Base-by-base conservation (phyloP, 768 basidiomycete species). In the Tricholoma saponaceum region DNA sequence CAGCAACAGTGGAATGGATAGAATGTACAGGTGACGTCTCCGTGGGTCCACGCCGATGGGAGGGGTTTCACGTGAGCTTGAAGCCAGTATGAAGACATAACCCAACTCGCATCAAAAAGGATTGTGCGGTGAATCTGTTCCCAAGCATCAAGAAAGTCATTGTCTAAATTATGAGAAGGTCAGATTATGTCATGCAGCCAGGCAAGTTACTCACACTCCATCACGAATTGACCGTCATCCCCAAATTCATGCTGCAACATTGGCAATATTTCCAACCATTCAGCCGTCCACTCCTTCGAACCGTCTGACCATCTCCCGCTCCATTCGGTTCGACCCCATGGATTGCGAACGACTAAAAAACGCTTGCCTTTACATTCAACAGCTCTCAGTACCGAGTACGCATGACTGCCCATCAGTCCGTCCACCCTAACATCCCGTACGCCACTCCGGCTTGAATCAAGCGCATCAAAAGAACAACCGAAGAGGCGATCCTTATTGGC, bases 401-500 rank as follows among this genome's bases (percentile, higher is more conserved):
- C 78, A 62, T 79, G 78, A 25, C 63, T 64, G 35, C 71, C 70
- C 22, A 70, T 65, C 18, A 74, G 63, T 41, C 73, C 73, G 50
- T 67, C 66, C n/a, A 71, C 66, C 20, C 60, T 69, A 32, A 62
- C 62, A 13, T 63, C 62, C 2, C 55, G 39, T 1, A 63, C 50
- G 4, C 71, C 71, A 57, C 61, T 69, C 13, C 72, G 68, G 43
- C 66, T 65, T 25, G 55, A 33, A 51, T 70, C 64, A 43, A 72
- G 63, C 39, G 59, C 63, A 56, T 76, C 70, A 61, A 82, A 80
- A 49, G 75, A 76, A 60, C 82, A 83, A 2, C 79, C 79, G 59
- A 84, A 83, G 3, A 83, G 71, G 5, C 81, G 75, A 60, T 83
- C 82, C 50, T 76, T 68, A 59, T 80, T 81, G 4, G 79, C 81